Evolutionary conservation across 2,329 filamentous ascomycete species (phyloP), one percentile per base, ranked within the genome.

Genomic region (Hypocrella siamensis): DNA sequence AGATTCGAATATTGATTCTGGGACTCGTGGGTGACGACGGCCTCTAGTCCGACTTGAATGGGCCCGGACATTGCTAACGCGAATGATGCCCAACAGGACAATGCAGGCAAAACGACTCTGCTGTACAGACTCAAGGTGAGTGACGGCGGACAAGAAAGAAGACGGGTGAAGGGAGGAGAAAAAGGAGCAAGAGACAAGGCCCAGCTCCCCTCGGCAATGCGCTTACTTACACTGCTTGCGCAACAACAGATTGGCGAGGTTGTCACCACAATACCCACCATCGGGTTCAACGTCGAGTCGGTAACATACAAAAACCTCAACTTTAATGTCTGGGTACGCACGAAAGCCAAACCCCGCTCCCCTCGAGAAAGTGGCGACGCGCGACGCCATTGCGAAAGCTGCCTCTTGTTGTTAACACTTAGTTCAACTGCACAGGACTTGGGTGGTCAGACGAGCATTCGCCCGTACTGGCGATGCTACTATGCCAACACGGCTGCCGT

Each of bases 391-490:
- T n/a, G n/a, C n/a, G n/a, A n/a, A n/a, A n/a, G n/a, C n/a, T n/a
- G n/a, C n/a, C n/a, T n/a, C n/a, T n/a, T n/a, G n/a, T n/a, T n/a
- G n/a, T n/a, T n/a, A n/a, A n/a, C n/a, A n/a, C n/a, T n/a, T n/a
- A n/a, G n/a, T n/a, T n/a, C n/a, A n/a, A n/a, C n/a, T n/a, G n/a
- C n/a, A 31, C 43, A 82, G 78, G 88, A 96, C 63, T 69, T 96
- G 30, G 88, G 90, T 50, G 90, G 90, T 25, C 90, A 98, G 66
- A 98, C 90, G n/a, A 92, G 81, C 44, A 98, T 98, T 54, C 75
- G 90, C 43, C 90, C 90, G 2, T 98, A 98, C 65, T 98, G 90
- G 90, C 75, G 90, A 55, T 98, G 90, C 63, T 98, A 98, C 68
- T 98, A 96, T 53, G 84, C 86, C 52, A 96, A 98, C 63, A 98